These are phyloP conservation scores for Mycena filopes DNA, from an alignment of 768 basidiomycete species.

Conservation along the genomic window DNA sequence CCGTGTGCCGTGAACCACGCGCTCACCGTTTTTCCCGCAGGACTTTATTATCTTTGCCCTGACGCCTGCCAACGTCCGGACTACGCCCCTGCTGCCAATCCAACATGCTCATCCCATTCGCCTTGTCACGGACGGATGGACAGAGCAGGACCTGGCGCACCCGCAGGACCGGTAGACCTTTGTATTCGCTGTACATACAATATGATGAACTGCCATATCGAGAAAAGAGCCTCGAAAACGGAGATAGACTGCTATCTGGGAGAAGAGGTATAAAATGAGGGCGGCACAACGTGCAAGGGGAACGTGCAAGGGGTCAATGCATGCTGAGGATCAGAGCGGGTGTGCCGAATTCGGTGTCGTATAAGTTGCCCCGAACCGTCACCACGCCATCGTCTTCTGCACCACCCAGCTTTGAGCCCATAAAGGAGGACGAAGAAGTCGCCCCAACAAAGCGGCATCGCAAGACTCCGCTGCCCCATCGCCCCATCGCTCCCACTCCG, in stretches of 20 bases:
- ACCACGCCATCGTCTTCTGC: conserved; percentile 23
- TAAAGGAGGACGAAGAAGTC: conserved; percentile 36
- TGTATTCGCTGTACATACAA: conserved; percentile 1
- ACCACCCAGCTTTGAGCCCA: conserved; percentile 29
- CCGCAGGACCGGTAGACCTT: conserved; percentile 43
- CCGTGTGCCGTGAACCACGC: not conserved
- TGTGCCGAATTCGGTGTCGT: not conserved
- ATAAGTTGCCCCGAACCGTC: not conserved
- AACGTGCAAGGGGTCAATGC: no score
- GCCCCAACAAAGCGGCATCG: conserved; percentile 25
- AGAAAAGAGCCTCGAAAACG: conserved; percentile 7
- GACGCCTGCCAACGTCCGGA: conserved; percentile 53
- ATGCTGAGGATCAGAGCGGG: conserved; percentile 1
- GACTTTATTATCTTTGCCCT: conserved; percentile 66
- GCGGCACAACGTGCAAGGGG: no score
- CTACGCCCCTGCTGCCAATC: conserved; percentile 53
- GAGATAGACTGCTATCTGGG: conserved; percentile 7
- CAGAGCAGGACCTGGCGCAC: conserved; percentile 46
- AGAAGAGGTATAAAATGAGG: not conserved
- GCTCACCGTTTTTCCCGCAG: conserved; percentile 40
- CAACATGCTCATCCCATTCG: conserved; percentile 62
- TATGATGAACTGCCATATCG: conserved; percentile 3
- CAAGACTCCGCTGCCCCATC: no score
- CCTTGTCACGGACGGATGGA: conserved; percentile 66
- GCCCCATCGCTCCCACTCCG: conserved; percentile 59